Evolutionary conservation across 805 yeast species (phyloP).

Genomic region (Lipomyces mesembrius): DNA sequence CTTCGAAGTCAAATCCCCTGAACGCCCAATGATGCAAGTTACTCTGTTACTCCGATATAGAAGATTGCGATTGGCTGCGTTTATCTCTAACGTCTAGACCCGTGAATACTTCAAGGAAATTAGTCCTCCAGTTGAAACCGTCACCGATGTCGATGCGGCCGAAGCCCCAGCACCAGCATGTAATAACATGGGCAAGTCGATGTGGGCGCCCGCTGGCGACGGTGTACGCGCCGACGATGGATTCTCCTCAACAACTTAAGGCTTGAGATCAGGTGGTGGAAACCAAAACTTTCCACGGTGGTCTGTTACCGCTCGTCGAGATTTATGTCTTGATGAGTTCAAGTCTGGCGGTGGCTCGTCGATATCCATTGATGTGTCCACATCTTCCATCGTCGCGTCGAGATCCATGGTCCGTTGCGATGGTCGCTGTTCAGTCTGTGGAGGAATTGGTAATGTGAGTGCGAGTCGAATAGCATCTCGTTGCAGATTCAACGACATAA

Average conservation of each 20-base stretch:
- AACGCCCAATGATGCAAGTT: background rate
- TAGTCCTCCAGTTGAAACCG: background rate
- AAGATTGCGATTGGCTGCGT: background rate
- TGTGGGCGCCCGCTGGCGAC: too few relatives aligned
- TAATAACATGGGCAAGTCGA: background rate
- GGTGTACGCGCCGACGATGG: background rate
- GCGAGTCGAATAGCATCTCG: background rate
- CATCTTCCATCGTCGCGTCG: constrained; percentile 4
- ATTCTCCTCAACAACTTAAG: background rate
- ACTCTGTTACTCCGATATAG: background rate
- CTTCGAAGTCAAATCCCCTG: background rate
- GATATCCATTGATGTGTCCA: constrained; percentile 2
- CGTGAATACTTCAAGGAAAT: background rate
- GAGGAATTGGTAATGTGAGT: too few relatives aligned
- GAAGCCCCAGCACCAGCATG: background rate
- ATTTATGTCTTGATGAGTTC: constrained; percentile 2
- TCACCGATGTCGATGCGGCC: background rate
- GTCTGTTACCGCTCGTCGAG: background rate
- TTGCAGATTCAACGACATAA: constrained; percentile 10
- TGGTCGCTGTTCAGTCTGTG: background rate
- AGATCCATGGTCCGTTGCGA: background rate
- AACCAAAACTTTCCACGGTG: constrained; percentile 3
- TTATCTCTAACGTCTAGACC: background rate
- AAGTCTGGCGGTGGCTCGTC: background rate
- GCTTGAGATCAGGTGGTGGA: background rate